Base-by-base conservation (phyloP, 164 flowering plant genomes). In the Taxillus chinensis region DNA sequence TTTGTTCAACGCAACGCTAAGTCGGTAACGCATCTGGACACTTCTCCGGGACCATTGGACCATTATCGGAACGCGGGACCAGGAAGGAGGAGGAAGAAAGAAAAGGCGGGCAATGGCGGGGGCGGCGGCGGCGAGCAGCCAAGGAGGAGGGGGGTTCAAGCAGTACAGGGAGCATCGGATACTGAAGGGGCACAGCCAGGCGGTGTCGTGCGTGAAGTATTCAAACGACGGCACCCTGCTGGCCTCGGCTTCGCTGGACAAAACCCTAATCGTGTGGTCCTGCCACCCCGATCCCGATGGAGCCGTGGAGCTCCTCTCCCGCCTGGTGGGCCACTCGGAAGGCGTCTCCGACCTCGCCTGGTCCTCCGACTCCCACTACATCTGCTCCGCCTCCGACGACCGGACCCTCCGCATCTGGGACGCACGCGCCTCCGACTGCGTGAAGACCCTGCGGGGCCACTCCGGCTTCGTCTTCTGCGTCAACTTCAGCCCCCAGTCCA, bases 341-440 rank as follows among this genome's bases (percentile, higher is more conserved):
- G 97, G 99, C 61, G 69, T 93, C 62, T 82, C 83, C 45, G 99
- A 93, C 76, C 82, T 93, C 8, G 86, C 95, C 55, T 90, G 95
- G 91, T 93, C 99, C 48, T 89, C 87, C 53, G 95, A 90, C 67
- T 87, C 96, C n/a, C 95, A 79, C 71, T 95, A 95, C 80, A 76
- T 90, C 70, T 84, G 91, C 77, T 95, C 99, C 53, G 95, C 97
- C 60, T 95, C 97, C 69, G 97, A 93, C 63, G 97, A 93, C 65
- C 74, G 75, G 27, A 81, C 96, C 12, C 78, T 90, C 69, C 89
- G 92, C 57, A 93, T 93, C 67, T 93, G 97, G 99, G 91, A 82
- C 69, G 87, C 90, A 2, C 90, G 73, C 46, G 54, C 85, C 58
- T 70, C 71, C 60, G 90, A 81, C 8, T 84, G 82, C 80, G 82